These are phyloP conservation scores for Chaetomiaceae sp. DNA, from an alignment of 2,329 filamentous ascomycete genomes.

Conservation along the genomic window DNA sequence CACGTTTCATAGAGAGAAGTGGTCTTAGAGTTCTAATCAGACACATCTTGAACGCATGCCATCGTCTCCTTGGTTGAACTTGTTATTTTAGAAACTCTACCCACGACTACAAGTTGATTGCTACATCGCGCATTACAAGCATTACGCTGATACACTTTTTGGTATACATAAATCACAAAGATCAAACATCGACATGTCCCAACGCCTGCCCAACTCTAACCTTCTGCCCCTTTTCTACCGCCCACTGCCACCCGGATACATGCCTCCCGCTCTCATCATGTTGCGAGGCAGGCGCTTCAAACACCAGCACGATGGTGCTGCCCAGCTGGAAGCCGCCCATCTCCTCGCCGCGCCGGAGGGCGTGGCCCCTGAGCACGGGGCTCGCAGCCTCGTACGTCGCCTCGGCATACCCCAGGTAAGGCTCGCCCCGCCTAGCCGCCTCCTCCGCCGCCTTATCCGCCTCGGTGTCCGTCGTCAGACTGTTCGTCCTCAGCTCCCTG, in stretches of 20 bases:
- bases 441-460: conserved; percentile 81
- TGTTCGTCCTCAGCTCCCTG: conserved; percentile 87
- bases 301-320: conserved; percentile 91
- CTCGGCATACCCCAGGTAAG: conserved; percentile 87
- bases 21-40: neutral
- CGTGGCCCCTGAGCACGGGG: conserved; percentile 72
- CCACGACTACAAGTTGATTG: conserved; percentile 7
- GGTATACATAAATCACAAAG: neutral
- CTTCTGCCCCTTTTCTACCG: conserved; percentile 78
- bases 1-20: neutral
- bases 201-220: conserved; percentile 86
- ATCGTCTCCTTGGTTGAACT: neutral
- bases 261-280: conserved; percentile 48
- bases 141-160: conserved; percentile 2
- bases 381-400: conserved; percentile 82
- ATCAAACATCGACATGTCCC: conserved; percentile 58
- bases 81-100: neutral
- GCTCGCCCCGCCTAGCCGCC: conserved; percentile 69
- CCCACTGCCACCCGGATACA: conserved; percentile 76
- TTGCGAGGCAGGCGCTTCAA: conserved; percentile 79
- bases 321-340: conserved; percentile 98
- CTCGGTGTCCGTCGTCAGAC: conserved; percentile 83
- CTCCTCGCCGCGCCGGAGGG: conserved; percentile 82
- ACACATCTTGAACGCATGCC: neutral
- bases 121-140: neutral